Evolutionary conservation across 2,329 filamentous ascomycete species (phyloP).

Genomic region (Cladorrhinum sp.): DNA sequence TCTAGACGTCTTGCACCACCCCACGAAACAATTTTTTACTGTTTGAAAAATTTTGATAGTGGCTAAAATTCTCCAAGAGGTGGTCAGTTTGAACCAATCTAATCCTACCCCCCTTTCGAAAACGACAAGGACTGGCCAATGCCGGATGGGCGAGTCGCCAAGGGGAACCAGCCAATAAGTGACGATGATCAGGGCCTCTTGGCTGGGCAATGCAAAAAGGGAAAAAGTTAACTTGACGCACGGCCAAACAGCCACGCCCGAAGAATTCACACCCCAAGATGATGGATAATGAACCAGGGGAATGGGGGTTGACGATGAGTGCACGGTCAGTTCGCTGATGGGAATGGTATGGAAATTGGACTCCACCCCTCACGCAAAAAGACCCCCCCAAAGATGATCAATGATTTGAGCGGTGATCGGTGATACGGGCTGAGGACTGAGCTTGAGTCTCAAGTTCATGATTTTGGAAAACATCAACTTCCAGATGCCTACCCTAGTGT

Average conservation of each 20-base stretch:
- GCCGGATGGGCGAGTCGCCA: not conserved
- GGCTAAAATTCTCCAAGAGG: not conserved
- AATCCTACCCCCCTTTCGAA: not conserved
- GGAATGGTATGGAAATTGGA: not conserved
- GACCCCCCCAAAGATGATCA: not conserved
- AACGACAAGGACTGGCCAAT: not conserved
- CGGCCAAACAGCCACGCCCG: not conserved
- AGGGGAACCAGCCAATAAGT: not conserved
- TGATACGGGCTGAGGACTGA: not conserved
- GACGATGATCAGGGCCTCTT: not conserved
- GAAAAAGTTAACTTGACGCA: not conserved
- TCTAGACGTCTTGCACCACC: not conserved
- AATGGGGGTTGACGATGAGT: not conserved
- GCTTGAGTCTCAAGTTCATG: not conserved
- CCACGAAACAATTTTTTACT: not conserved
- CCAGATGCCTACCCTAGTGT: not conserved
- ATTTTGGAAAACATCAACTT: too few species aligned
- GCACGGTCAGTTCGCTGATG: not conserved
- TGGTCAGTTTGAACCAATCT: not conserved
- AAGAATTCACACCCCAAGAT: not conserved
- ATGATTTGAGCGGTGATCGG: not conserved
- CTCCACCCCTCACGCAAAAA: not conserved
- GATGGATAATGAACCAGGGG: not conserved
- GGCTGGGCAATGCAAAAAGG: not conserved
- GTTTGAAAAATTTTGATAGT: not conserved